Evolutionary conservation across 176 grass and related monocot genomes (phyloP).

Genomic region (Luzula sylvatica): DNA sequence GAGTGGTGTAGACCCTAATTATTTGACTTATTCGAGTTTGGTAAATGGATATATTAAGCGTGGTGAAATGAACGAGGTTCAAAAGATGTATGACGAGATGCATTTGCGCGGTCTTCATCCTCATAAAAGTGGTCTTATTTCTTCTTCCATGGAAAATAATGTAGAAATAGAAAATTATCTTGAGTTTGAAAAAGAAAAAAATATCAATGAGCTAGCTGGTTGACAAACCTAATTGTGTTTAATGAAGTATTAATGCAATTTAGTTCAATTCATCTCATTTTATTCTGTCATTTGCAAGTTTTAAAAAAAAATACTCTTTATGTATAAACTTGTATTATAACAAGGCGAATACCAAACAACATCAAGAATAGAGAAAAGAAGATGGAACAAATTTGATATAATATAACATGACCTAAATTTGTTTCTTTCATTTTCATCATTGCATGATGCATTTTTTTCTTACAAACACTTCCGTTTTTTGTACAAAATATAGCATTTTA

Average conservation of each 20-base stretch:
- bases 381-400: background rate
- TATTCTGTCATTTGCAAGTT: background rate
- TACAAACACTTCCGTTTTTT: conserved; percentile 16
- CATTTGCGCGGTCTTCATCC: conserved; percentile 59
- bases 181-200: background rate
- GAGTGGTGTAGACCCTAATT: conserved; percentile 73
- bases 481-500: conserved; percentile 8
- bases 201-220: too few relatives aligned
- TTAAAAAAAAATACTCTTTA: too few relatives aligned
- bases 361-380: background rate
- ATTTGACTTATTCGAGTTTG: conserved; percentile 76
- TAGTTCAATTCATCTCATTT: too few relatives aligned
- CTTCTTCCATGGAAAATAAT: background rate
- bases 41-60: conserved; percentile 66
- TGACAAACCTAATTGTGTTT: too few relatives aligned
- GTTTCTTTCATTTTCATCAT: conserved; percentile 6
- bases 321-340: too few relatives aligned
- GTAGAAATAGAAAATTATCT: conserved; percentile 1
- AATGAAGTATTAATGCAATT: too few relatives aligned
- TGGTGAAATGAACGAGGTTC: conserved; percentile 60
- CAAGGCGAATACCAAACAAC: too few relatives aligned
- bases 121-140: background rate
- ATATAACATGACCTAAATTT: conserved; percentile 5
- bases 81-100: conserved; percentile 81
- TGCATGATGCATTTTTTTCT: conserved; percentile 1